phyloP scores from a whole-genome alignment of 495 filamentous ascomycete genomes.

The Usnea hakonensis region DNA sequence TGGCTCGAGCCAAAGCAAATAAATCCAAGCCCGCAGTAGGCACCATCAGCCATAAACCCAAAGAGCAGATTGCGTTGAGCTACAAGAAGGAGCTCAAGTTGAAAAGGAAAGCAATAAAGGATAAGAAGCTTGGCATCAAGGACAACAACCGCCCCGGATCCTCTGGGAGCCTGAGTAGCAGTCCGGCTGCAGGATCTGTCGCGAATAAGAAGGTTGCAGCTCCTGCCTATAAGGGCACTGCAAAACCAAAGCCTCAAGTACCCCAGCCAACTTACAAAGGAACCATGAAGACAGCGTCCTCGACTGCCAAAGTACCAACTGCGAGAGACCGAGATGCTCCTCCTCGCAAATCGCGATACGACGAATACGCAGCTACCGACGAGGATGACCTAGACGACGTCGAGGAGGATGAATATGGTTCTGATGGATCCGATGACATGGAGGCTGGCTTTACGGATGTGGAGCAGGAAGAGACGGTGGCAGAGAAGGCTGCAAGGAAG shows the following conservation, averaged over 20 bases:
- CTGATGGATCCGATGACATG: conserved; percentile 56
- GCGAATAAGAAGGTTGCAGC: conserved; percentile 20
- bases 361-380: conserved; percentile 44
- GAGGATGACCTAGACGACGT: conserved; percentile 41
- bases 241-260: conserved; percentile 32
- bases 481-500: conserved; percentile 42
- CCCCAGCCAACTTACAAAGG: conserved; percentile 47
- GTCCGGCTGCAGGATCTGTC: neutral
- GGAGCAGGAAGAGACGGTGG: conserved; percentile 48
- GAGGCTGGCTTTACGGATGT: conserved; percentile 55
- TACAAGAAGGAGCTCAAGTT: conserved; percentile 24
- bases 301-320: conserved; percentile 33
- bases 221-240: conserved; percentile 46
- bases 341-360: conserved; percentile 28
- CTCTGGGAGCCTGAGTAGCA: conserved; percentile 18
- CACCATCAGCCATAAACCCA: conserved; percentile 38
- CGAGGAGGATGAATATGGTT: conserved; percentile 48
- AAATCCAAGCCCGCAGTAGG: conserved; percentile 32
- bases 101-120: conserved; percentile 20
- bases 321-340: conserved; percentile 4
- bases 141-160: conserved; percentile 16
- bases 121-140: conserved; percentile 20
- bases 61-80: conserved; percentile 32
- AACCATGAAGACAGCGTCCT: conserved; percentile 39
- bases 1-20: conserved; percentile 54